Base-by-base conservation (phyloP, 176 grass and related monocot species). In the Lolium multiflorum region DNA sequence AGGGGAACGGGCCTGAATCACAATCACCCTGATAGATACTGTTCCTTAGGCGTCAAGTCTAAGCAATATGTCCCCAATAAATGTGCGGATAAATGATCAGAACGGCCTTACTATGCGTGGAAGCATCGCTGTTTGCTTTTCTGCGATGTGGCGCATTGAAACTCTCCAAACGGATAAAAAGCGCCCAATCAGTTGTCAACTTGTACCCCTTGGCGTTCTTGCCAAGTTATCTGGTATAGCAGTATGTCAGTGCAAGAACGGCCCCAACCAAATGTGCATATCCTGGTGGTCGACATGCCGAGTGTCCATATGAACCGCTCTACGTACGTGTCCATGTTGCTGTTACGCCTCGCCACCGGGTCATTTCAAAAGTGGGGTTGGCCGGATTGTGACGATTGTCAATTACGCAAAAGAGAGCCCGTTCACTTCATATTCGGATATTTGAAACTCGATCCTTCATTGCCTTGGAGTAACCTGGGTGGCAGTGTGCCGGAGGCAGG, bases 81-180 rank as follows among this genome's bases (percentile, higher is more conserved):
- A 72, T 35, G 55, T 47, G 46, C 17, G n/a, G 65, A 87, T 20
- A 79, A 78, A 26, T 22, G 17, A 79, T 37, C 46, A 20, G 20
- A 87, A 79, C 35, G 13, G 17, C 54, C 62, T 9, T 67, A 18
- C 11, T 67, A 18, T 76, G 49, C 37, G 25, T 20, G n/a, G 73
- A 56, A 56, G 18, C 84, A 79, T 63, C 9, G 21, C 9, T 58
- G 4, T 20, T 20, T 37, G 68, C 52, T 83, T 43, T 56, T 83
- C 6, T 75, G 65, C 17, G 80, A 87, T 64, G 89, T 83, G 84
- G 89, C 84, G 80, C 89, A 87, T 83, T 87, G 57, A 80, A 72
- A 87, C 17, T 47, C 86, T n/a, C 65, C 75, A 71, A 3, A 44
- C 61, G 61, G 81, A 51, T 22, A 43, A 57, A 41, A 26, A 52